Conservation (phyloP, 805 yeast species). For the Kuraishia cidri region DNA sequence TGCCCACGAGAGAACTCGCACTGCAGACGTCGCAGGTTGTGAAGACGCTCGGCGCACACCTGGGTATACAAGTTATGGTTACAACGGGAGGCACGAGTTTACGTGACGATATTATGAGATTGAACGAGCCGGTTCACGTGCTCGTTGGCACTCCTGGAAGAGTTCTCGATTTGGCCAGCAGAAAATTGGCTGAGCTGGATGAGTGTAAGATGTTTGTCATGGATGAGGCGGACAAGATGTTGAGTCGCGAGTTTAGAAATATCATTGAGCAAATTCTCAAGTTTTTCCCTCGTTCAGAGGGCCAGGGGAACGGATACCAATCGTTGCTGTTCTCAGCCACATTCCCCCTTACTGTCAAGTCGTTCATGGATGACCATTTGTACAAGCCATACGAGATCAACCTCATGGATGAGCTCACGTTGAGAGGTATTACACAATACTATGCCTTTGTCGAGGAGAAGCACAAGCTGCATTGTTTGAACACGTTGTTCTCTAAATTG, state of each 20-base stretch:
- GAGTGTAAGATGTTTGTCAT: slow-evolving; percentile 84
- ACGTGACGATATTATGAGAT: slow-evolving; percentile 88
- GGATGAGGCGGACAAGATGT: slow-evolving; percentile 99
- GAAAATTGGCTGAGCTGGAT: slow-evolving; percentile 79
- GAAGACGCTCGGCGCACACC: slow-evolving; percentile 88
- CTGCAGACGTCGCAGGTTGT: slow-evolving; percentile 97
- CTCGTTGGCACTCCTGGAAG: slow-evolving; percentile 98
- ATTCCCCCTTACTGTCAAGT: slow-evolving; percentile 89
- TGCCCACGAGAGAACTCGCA: slow-evolving; percentile 97
- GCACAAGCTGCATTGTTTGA: slow-evolving; percentile 92
- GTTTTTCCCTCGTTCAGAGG: slow-evolving; percentile 55
- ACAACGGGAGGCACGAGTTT: slow-evolving; percentile 96
- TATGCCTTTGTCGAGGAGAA: slow-evolving; percentile 98
- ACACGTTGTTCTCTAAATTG: slow-evolving; percentile 87
- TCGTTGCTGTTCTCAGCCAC: slow-evolving; percentile 90
- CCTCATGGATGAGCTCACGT: slow-evolving; percentile 93
- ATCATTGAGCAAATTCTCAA: slow-evolving; percentile 80
- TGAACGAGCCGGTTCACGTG: slow-evolving; percentile 88
- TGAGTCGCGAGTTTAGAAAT: slow-evolving; percentile 80
- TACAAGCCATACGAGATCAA: slow-evolving; percentile 92
- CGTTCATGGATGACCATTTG: slow-evolving; percentile 86
- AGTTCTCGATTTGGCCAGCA: slow-evolving; percentile 86
- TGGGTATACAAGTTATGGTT: slow-evolving; percentile 91
- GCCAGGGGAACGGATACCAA: slow-evolving; percentile 48
- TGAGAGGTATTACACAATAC: slow-evolving; percentile 93